A percentile compares a stretch with the other conserved stretches of the same genome.
These are phyloP conservation scores for Intubia oerlemansii DNA, from an alignment of 2,329 filamentous ascomycete genomes.

Conservation along the genomic window DNA sequence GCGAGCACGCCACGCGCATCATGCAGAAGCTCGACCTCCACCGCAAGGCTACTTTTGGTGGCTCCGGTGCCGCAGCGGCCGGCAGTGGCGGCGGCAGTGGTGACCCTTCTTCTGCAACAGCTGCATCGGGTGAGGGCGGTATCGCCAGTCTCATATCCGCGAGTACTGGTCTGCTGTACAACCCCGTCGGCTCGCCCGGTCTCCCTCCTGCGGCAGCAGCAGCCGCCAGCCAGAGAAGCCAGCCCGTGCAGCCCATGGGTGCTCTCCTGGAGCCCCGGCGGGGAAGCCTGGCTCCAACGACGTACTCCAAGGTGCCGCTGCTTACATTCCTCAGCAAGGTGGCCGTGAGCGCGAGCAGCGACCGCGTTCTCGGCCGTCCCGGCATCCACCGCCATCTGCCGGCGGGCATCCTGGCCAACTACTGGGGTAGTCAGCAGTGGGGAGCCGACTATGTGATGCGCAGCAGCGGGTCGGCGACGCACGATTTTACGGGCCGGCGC, in stretches of 20 bases:
- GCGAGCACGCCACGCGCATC: slow-evolving; percentile 69
- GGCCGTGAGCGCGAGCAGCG: slow-evolving; percentile 62
- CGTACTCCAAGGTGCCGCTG: slow-evolving; percentile 63
- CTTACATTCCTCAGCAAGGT: slow-evolving; percentile 71
- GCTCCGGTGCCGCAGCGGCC: too few relatives aligned
- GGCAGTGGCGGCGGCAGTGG: slow-evolving; percentile 12
- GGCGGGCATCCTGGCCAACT: slow-evolving; percentile 72
- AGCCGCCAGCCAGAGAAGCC: not conserved
- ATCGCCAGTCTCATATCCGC: slow-evolving; percentile 77
- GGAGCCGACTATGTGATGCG: slow-evolving; percentile 10
- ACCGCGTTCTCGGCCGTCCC: slow-evolving; percentile 39
- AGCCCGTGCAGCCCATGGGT: slow-evolving; percentile 10
- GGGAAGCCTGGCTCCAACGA: slow-evolving; percentile 58
- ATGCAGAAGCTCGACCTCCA: slow-evolving; percentile 87
- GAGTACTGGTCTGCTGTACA: slow-evolving; percentile 32
- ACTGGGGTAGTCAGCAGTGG: slow-evolving; percentile 85
- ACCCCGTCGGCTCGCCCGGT: too few relatives aligned
- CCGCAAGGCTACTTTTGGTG: slow-evolving; percentile 44
- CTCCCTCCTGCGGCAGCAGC: too few relatives aligned
- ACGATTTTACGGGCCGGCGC: not conserved
- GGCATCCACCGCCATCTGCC: slow-evolving; percentile 52
- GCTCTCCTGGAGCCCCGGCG: slow-evolving; percentile 21
- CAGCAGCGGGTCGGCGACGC: slow-evolving; percentile 1
- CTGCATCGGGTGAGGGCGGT: slow-evolving; percentile 28
- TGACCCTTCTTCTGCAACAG: slow-evolving; percentile 15